Evolutionary conservation across 129 eudicot genomes (phyloP).

Genomic region (Heracleum sosnowskyi): DNA sequence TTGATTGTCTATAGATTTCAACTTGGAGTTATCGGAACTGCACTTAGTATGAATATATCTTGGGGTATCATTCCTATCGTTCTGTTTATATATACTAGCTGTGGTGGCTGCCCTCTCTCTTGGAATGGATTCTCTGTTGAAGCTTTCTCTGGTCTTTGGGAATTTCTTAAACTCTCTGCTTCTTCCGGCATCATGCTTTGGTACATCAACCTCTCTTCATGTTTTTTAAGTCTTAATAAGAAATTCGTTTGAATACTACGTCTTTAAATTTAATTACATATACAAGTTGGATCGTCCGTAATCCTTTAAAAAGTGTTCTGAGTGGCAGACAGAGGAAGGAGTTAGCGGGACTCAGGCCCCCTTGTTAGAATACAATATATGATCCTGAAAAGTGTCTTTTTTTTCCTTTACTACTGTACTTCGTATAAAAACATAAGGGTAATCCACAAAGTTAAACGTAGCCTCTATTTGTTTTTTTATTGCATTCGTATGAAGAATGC

Average conservation of each 20-base stretch:
- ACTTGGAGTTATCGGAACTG: constrained; percentile 50
- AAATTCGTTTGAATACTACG: no score
- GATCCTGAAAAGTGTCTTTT: no score
- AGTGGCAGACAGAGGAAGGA: no score
- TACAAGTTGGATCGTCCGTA: background rate
- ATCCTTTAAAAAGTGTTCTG: no score
- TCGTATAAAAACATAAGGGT: background rate
- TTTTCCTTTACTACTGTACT: background rate
- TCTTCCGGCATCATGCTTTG: constrained; percentile 96
- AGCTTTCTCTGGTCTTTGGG: constrained; percentile 70
- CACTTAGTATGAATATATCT: constrained; percentile 50
- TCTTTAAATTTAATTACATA: background rate
- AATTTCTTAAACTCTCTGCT: constrained; percentile 70
- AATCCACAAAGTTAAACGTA: no score
- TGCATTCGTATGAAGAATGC: background rate
- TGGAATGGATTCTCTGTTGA: constrained; percentile 73
- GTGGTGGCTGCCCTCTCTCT: constrained; percentile 63
- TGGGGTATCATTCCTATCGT: constrained; percentile 63
- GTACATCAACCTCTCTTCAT: constrained; percentile 15
- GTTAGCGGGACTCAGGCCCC: background rate
- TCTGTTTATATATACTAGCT: constrained; percentile 30
- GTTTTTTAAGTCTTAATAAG: background rate
- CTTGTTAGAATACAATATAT: no score
- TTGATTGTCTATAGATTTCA: constrained; percentile 35
- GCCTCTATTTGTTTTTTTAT: no score